Conservation (phyloP, 2,329 filamentous ascomycete genomes). For the Arthrinium phaeospermum region DNA sequence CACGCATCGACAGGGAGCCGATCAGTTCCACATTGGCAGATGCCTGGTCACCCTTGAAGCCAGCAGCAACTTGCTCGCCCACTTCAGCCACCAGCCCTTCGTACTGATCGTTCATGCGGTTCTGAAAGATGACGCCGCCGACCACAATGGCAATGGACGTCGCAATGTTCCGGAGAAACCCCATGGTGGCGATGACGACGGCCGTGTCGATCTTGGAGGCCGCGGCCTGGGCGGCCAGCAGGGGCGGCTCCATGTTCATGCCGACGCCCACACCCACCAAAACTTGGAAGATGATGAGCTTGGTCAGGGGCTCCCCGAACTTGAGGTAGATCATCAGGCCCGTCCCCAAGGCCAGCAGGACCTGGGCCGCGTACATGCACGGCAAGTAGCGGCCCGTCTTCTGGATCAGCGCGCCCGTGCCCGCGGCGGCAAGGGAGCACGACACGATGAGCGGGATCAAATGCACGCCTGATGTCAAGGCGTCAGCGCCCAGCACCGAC, state of each 20-base stretch:
- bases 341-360: slow-evolving; percentile 63
- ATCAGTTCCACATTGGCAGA: slow-evolving; percentile 29
- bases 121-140: slow-evolving; percentile 56
- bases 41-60: slow-evolving; percentile 29
- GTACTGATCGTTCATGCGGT: slow-evolving; percentile 31
- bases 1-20: slow-evolving; percentile 20
- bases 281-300: slow-evolving; percentile 61
- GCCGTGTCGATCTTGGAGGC: slow-evolving; percentile 66
- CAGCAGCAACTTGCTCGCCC: slow-evolving; percentile 24
- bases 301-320: slow-evolving; percentile 51
- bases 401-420: slow-evolving; percentile 41
- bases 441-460: slow-evolving; percentile 65
- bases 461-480: slow-evolving; percentile 65
- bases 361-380: slow-evolving; percentile 58
- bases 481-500: slow-evolving; percentile 64
- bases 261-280: slow-evolving; percentile 66
- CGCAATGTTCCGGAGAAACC: slow-evolving; percentile 63
- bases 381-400: slow-evolving; percentile 62
- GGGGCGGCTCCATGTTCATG: slow-evolving; percentile 66
- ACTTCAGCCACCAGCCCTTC: slow-evolving; percentile 24
- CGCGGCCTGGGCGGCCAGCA: slow-evolving; percentile 68
- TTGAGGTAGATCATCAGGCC: slow-evolving; percentile 63
- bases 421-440: slow-evolving; percentile 50
- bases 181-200: slow-evolving; percentile 66
- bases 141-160: slow-evolving; percentile 64